A percentile compares a stretch with the other conserved stretches of the same genome.
Conservation (phyloP, 345 rosid genomes). For the Isatis tinctoria region DNA sequence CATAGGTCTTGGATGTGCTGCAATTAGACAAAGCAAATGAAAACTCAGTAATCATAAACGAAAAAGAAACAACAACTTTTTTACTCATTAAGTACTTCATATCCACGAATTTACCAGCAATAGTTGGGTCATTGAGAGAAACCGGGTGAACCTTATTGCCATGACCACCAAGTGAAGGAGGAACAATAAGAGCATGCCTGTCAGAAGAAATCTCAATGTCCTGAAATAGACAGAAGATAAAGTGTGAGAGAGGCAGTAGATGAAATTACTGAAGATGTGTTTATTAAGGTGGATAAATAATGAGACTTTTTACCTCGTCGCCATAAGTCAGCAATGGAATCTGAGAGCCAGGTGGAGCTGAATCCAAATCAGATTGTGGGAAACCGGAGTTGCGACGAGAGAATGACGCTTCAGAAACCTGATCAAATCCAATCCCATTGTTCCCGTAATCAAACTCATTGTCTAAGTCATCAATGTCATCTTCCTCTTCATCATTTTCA, state of each 20-base stretch:
- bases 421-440: conserved; percentile 60
- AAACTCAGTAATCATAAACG: conserved; percentile 2
- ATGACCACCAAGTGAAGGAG: conserved; percentile 62
- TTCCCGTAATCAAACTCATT: conserved; percentile 76
- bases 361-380: conserved; percentile 60
- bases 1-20: conserved; percentile 95
- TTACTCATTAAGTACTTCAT: background rate
- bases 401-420: conserved; percentile 58
- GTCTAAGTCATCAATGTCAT: conserved; percentile 88
- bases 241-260: background rate
- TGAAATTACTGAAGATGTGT: background rate
- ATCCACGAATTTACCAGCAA: conserved; percentile 53
- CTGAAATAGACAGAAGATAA: conserved; percentile 35
- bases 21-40: background rate
- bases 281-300: background rate
- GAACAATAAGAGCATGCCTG: conserved; percentile 89
- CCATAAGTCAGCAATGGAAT: conserved; percentile 90
- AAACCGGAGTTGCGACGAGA: conserved; percentile 57
- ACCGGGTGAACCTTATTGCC: conserved; percentile 77
- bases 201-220: conserved; percentile 84
- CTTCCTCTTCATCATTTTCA: conserved; percentile 97
- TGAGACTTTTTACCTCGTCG: conserved; percentile 61
- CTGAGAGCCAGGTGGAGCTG: conserved; percentile 69
- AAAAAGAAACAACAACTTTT: background rate
- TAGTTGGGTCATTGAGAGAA: conserved; percentile 59